These are phyloP conservation scores for Entomortierella chlamydospora DNA, from an alignment of 192 early-diverging fungal species.

Conservation along the genomic window DNA sequence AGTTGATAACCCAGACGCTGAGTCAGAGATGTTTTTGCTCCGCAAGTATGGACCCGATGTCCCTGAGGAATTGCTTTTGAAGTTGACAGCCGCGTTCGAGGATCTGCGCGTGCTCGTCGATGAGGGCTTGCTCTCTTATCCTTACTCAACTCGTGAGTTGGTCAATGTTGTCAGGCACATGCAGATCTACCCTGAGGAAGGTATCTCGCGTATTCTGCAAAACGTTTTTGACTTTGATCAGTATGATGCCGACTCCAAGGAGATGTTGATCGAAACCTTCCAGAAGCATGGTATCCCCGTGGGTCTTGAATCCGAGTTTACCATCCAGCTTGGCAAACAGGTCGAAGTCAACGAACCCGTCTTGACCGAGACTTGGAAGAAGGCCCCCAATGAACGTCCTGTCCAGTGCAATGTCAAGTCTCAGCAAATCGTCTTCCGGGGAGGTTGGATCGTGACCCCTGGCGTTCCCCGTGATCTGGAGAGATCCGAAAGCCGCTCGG, in stretches of 20 bases:
- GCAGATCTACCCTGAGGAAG: conserved; percentile 78
- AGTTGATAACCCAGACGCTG: conserved; percentile 82
- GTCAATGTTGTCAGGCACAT: conserved; percentile 84
- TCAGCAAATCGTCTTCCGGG: conserved; percentile 42
- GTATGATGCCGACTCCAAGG: conserved; percentile 73
- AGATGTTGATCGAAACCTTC: conserved; percentile 76
- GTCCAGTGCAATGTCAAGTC: conserved; percentile 30
- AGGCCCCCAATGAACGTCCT: conserved; percentile 15
- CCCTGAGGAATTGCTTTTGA: conserved; percentile 70
- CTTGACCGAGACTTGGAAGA: conserved; percentile 69
- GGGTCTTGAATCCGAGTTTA: conserved; percentile 75
- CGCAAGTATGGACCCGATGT: conserved; percentile 78
- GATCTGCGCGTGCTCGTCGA: conserved; percentile 78
- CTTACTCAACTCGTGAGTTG: conserved; percentile 85
- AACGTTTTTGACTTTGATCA: conserved; percentile 91
- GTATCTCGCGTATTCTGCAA: conserved; percentile 72
- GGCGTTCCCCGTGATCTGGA: conserved; percentile 64
- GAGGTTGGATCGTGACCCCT: conserved; percentile 66
- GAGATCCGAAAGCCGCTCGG: conserved; percentile 65
- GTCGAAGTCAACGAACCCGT: conserved; percentile 62
- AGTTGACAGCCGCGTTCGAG: conserved; percentile 76
- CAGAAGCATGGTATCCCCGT: conserved; percentile 80
- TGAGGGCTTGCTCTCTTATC: conserved; percentile 81
- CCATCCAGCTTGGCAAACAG: conserved; percentile 66
- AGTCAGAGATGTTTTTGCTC: conserved; percentile 79